Percentiles rank a stretch among this genome's conserved stretches.
phyloP scores from a whole-genome alignment of 208 protist species.

The Leishmania martiniquensis region DNA sequence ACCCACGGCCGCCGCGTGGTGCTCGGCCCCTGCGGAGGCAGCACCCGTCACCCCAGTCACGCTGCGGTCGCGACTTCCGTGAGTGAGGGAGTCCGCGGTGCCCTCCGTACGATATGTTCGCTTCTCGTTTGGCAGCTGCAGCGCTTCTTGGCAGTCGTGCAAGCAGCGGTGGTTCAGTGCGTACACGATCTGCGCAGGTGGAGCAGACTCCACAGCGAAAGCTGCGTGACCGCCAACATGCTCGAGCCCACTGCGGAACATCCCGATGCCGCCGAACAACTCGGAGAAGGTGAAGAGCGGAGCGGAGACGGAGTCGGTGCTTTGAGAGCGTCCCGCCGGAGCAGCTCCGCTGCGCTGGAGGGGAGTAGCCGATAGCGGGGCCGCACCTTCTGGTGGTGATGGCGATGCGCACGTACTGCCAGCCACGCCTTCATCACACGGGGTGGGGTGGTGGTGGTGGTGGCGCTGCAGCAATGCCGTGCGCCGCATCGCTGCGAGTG shows the following conservation, averaged over 20 bases:
- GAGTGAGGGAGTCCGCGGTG: not conserved
- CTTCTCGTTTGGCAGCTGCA: slow-evolving; percentile 25
- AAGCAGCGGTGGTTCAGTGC: slow-evolving; percentile 50
- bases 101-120: not conserved
- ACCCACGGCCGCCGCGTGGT: not conserved
- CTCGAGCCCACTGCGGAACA: slow-evolving; percentile 81
- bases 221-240: slow-evolving; percentile 49
- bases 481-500: slow-evolving; percentile 33
- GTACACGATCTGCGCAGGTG: slow-evolving; percentile 53
- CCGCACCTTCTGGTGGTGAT: not conserved
- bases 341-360: not conserved
- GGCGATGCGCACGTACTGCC: not conserved
- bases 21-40: slow-evolving; percentile 2
- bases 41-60: not conserved
- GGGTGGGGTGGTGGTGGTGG: not conserved
- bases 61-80: not conserved
- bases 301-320: not conserved
- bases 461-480: slow-evolving; percentile 12
- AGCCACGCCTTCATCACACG: not conserved
- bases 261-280: slow-evolving; percentile 91
- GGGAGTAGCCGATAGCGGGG: not conserved
- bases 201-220: slow-evolving; percentile 73
- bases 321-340: not conserved
- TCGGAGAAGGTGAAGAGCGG: slow-evolving; percentile 75
- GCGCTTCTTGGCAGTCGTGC: slow-evolving; percentile 10